phyloP scores from a whole-genome alignment of 2,329 filamentous ascomycete species.

The Didymella glomerata region DNA sequence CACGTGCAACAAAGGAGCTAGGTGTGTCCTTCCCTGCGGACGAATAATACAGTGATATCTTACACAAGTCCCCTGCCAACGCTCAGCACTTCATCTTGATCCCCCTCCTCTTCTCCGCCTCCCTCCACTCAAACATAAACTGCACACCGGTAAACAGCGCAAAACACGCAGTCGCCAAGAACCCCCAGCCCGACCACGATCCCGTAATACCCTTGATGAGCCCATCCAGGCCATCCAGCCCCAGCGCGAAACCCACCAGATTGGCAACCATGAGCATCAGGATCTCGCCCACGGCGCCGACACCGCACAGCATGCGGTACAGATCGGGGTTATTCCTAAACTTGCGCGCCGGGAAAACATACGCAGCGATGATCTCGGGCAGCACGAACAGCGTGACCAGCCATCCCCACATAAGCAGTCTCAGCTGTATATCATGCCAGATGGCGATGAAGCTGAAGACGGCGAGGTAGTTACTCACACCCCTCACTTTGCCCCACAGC shows the following conservation, averaged over 20 bases:
- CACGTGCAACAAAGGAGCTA: no score
- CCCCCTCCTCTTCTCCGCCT: slow-evolving; percentile 82
- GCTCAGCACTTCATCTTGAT: slow-evolving; percentile 80
- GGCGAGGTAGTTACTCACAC: slow-evolving; percentile 77
- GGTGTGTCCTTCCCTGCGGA: no score
- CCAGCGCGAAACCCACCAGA: slow-evolving; percentile 92
- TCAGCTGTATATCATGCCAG: slow-evolving; percentile 96
- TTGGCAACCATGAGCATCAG: slow-evolving; percentile 97
- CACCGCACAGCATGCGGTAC: slow-evolving; percentile 81
- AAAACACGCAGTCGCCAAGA: slow-evolving; percentile 74
- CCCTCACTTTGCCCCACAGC: slow-evolving; percentile 59
- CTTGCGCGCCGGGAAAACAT: slow-evolving; percentile 75
- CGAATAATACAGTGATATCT: neutral
- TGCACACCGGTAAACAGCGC: slow-evolving; percentile 85
- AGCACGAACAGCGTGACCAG: slow-evolving; percentile 92
- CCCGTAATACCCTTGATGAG: slow-evolving; percentile 78
- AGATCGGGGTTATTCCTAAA: slow-evolving; percentile 74
- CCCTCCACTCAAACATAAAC: slow-evolving; percentile 95
- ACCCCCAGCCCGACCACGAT: slow-evolving; percentile 77
- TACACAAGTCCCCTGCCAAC: neutral
- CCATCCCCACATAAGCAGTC: slow-evolving; percentile 95
- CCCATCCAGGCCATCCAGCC: slow-evolving; percentile 82
- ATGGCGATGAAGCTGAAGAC: slow-evolving; percentile 97
- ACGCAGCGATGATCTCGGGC: slow-evolving; percentile 78
- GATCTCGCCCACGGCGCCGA: slow-evolving; percentile 83